Percentiles rank a stretch among this genome's conserved stretches.
Evolutionary conservation across 176 grass and related monocot species (phyloP).

Genomic region (Pontederia paniculata): DNA sequence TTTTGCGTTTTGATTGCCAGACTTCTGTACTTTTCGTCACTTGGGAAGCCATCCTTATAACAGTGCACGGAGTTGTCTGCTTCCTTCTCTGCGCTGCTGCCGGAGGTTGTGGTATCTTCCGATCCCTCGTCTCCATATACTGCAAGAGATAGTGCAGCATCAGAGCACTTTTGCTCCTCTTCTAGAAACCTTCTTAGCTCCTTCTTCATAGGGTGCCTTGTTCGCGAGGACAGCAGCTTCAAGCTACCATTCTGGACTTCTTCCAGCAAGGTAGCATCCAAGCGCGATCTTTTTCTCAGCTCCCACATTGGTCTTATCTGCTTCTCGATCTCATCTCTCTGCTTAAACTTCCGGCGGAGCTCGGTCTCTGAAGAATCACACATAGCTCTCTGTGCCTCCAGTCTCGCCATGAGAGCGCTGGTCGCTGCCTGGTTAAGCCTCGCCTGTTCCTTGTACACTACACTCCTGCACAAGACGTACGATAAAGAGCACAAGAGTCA

Average conservation of each 20-base stretch:
- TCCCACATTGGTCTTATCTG: conserved; percentile 48
- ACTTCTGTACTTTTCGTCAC: not conserved
- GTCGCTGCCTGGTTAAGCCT: conserved; percentile 79
- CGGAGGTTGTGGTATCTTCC: conserved; percentile 16
- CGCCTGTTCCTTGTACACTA: conserved; percentile 94
- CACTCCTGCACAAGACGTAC: conserved; percentile 40
- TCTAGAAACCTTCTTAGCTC: conserved; percentile 75
- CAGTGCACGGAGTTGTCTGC: not conserved
- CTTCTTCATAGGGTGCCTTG: conserved; percentile 42
- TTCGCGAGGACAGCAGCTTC: conserved; percentile 27
- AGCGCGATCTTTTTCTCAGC: conserved; percentile 69
- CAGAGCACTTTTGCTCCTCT: conserved; percentile 59
- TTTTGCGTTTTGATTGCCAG: not conserved
- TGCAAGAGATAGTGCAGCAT: conserved; percentile 20
- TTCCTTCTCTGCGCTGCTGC: conserved; percentile 19
- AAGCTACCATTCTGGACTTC: conserved; percentile 31
- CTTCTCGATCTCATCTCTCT: conserved; percentile 68
- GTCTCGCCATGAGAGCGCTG: conserved; percentile 70
- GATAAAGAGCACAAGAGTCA: not conserved
- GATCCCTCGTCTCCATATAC: conserved; percentile 18
- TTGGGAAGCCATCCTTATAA: conserved; percentile 26
- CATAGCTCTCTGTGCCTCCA: conserved; percentile 77
- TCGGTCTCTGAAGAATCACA: conserved; percentile 83
- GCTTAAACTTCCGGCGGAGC: conserved; percentile 65
- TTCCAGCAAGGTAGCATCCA: conserved; percentile 41